Evolutionary conservation across 2,329 filamentous ascomycete genomes (phyloP).

Genomic region (Xylaria hypoxylon): DNA sequence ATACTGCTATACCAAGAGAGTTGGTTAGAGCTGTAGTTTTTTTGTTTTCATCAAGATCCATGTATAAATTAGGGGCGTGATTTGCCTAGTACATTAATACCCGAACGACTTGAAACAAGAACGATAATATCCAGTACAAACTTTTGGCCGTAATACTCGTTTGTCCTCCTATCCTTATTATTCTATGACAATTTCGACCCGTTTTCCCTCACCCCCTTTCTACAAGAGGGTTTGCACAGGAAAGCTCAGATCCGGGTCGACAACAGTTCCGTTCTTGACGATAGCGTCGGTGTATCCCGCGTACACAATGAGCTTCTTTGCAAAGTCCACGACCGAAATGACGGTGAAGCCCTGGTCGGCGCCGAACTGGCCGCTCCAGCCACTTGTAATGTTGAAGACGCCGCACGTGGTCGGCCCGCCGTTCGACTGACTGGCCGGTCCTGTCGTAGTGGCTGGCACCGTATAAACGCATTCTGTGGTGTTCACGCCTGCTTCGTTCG

Average conservation of each 20-base stretch:
- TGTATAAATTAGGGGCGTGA: not conserved
- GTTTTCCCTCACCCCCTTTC: not conserved
- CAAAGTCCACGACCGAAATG: conserved; percentile 61
- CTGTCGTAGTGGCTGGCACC: conserved; percentile 46
- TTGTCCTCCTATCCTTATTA: not conserved
- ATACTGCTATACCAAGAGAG: no score
- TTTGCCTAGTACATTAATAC: not conserved
- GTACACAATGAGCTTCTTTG: conserved; percentile 60
- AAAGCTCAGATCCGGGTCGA: conserved; percentile 60
- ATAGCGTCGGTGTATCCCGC: conserved; percentile 66
- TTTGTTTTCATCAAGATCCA: no score
- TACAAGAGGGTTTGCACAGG: conserved; percentile 44
- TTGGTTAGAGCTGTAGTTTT: no score
- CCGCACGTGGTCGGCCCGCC: conserved; percentile 58
- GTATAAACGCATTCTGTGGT: conserved; percentile 55
- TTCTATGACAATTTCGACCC: no score
- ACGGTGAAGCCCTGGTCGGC: conserved; percentile 65
- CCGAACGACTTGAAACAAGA: not conserved
- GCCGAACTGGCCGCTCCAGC: conserved; percentile 69
- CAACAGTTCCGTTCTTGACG: conserved; percentile 57
- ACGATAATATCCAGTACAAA: not conserved
- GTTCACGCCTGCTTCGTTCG: conserved; percentile 47
- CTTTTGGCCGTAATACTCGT: not conserved
- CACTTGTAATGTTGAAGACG: conserved; percentile 63
- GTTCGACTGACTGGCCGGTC: conserved; percentile 51